These are phyloP conservation scores for Beauveria australis DNA, from an alignment of 2,329 filamentous ascomycete genomes.

Conservation along the genomic window DNA sequence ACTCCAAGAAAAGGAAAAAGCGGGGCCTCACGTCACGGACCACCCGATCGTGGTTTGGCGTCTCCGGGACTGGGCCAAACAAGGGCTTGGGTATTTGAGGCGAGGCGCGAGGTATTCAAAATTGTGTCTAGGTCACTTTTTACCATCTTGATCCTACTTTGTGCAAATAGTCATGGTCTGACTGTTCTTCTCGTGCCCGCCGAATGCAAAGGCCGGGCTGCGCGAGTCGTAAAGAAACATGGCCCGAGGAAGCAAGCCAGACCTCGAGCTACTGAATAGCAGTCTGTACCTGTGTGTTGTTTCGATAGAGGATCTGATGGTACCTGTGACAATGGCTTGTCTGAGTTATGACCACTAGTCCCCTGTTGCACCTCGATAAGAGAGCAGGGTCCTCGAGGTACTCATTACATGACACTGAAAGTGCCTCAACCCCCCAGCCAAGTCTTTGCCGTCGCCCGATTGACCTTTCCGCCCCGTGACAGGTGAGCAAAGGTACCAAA, in stretches of 20 bases:
- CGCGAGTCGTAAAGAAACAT: neutral
- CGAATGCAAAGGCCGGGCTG: neutral
- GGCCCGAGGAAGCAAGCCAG: neutral
- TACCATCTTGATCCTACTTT: neutral
- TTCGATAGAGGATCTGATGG: neutral
- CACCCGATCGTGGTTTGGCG: constrained; percentile 12
- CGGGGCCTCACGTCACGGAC: constrained; percentile 16
- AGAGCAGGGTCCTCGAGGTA: neutral
- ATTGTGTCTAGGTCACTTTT: neutral
- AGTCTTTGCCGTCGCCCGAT: neutral
- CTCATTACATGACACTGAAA: neutral
- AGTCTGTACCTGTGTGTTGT: neutral
- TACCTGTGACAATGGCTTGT: neutral
- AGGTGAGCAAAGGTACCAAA: neutral
- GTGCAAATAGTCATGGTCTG: too few relatives aligned
- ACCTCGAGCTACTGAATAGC: neutral
- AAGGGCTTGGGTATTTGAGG: neutral
- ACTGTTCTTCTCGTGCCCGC: neutral
- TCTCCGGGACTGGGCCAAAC: neutral
- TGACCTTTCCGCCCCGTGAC: neutral
- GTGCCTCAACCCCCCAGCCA: neutral
- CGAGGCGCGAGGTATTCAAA: neutral
- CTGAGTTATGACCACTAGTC: neutral
- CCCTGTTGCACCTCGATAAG: neutral
- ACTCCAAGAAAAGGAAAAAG: constrained; percentile 12